Conservation (phyloP, 78 protist genomes). For the Dictyostelium citrinum region DNA sequence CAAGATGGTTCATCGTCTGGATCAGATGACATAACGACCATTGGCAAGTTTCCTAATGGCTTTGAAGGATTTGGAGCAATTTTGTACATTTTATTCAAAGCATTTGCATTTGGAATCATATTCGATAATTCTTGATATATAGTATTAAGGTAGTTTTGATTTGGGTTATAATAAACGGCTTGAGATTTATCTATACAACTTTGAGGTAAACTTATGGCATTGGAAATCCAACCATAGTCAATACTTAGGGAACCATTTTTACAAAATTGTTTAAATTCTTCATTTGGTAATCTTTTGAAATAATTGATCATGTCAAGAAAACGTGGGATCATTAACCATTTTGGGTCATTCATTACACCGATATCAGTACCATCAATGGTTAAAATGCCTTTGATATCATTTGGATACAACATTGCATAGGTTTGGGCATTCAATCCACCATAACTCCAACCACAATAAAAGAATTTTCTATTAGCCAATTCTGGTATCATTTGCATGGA, state of each 20-base stretch:
- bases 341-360: not conserved
- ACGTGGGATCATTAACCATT: not conserved
- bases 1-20: not conserved
- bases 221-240: constrained; percentile 12
- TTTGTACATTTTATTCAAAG: not conserved
- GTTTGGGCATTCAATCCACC: constrained; percentile 6
- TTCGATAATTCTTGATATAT: not conserved
- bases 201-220: not conserved
- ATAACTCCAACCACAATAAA: constrained; percentile 17
- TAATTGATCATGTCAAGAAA: not conserved
- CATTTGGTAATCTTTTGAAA: not conserved
- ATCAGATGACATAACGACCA: not conserved
- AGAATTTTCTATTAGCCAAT: not conserved
- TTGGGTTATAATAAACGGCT: not conserved
- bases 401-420: constrained; percentile 11
- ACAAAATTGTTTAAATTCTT: not conserved
- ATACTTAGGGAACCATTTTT: not conserved
- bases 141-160: not conserved
- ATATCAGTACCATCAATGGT: constrained; percentile 44
- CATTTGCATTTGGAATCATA: not conserved
- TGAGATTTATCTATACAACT: constrained; percentile 1
- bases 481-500: not conserved
- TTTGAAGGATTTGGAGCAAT: not conserved
- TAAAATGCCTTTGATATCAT: constrained; percentile 15
- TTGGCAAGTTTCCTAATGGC: constrained; percentile 1